Percentiles rank a stretch among this genome's conserved stretches.
Evolutionary conservation across 2,329 filamentous ascomycete species (phyloP).

Genomic region (Fusarium illudens): DNA sequence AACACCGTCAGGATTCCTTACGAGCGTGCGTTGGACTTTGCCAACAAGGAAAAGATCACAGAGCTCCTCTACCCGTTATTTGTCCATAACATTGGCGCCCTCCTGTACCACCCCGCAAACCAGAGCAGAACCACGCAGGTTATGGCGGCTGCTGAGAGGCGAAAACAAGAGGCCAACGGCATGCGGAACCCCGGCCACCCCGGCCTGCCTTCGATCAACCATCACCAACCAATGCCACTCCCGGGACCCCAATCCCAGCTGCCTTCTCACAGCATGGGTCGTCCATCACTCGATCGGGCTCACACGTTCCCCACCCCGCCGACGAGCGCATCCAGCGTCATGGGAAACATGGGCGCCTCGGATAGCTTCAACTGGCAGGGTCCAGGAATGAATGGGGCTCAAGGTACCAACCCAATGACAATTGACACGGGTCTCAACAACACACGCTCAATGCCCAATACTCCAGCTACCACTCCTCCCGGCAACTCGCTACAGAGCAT

Average conservation of each 20-base stretch:
- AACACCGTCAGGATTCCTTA: slow-evolving; percentile 83
- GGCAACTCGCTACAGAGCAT: slow-evolving; percentile 79
- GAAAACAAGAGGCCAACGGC: slow-evolving; percentile 74
- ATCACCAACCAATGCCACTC: slow-evolving; percentile 71
- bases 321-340: slow-evolving; percentile 89
- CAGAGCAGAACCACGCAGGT: slow-evolving; percentile 83
- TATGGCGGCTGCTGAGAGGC: slow-evolving; percentile 83
- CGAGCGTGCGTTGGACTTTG: slow-evolving; percentile 96
- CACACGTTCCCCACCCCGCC: slow-evolving; percentile 95
- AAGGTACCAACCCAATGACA: slow-evolving; percentile 75
- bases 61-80: slow-evolving; percentile 95
- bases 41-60: slow-evolving; percentile 99
- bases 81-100: slow-evolving; percentile 93
- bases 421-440: slow-evolving; percentile 82
- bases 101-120: slow-evolving; percentile 94
- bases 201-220: slow-evolving; percentile 73
- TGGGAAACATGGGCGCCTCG: slow-evolving; percentile 74
- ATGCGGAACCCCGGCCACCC: slow-evolving; percentile 67
- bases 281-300: slow-evolving; percentile 82
- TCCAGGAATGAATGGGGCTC: slow-evolving; percentile 68
- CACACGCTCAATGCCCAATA: slow-evolving; percentile 85
- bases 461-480: slow-evolving; percentile 90
- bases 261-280: slow-evolving; percentile 75
- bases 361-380: slow-evolving; percentile 83
- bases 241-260: slow-evolving; percentile 63